Evolutionary conservation across 768 basidiomycete genomes (phyloP).

Genomic region (Xerocomus spinulosus): DNA sequence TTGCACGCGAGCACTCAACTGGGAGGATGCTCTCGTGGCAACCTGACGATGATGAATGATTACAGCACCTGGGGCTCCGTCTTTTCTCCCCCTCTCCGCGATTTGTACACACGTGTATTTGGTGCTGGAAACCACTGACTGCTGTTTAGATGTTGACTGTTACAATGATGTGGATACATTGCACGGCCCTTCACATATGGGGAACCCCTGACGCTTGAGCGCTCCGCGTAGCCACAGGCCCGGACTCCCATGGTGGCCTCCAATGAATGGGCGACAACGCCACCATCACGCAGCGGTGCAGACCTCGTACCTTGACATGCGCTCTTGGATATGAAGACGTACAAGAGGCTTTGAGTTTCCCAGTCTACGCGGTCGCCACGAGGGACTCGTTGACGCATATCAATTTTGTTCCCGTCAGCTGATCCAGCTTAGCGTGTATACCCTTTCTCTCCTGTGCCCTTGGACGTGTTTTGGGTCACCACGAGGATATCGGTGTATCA

Average conservation of each 20-base stretch:
- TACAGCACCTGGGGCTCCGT: conserved; percentile 14
- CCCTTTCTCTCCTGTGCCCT: no score
- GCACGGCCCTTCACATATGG: no score
- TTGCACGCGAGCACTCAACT: no score
- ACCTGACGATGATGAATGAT: conserved; percentile 14
- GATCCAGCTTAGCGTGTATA: no score
- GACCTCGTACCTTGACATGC: neutral
- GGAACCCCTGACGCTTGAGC: neutral
- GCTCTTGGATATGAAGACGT: neutral
- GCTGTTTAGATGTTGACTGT: neutral
- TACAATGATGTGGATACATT: neutral
- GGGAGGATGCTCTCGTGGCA: conserved; percentile 9
- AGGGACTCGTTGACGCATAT: no score
- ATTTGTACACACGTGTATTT: neutral
- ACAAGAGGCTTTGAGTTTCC: neutral
- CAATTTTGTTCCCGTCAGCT: no score
- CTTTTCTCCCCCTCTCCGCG: conserved; percentile 11
- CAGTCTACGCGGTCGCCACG: no score
- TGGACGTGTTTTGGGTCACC: no score
- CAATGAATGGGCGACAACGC: neutral
- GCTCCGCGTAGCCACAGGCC: neutral
- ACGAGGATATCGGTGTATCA: no score
- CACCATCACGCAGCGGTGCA: neutral
- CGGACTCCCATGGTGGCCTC: no score
- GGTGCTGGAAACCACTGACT: conserved; percentile 1